These are phyloP conservation scores for Russula lepida DNA, from an alignment of 768 basidiomycete genomes.

Conservation along the genomic window DNA sequence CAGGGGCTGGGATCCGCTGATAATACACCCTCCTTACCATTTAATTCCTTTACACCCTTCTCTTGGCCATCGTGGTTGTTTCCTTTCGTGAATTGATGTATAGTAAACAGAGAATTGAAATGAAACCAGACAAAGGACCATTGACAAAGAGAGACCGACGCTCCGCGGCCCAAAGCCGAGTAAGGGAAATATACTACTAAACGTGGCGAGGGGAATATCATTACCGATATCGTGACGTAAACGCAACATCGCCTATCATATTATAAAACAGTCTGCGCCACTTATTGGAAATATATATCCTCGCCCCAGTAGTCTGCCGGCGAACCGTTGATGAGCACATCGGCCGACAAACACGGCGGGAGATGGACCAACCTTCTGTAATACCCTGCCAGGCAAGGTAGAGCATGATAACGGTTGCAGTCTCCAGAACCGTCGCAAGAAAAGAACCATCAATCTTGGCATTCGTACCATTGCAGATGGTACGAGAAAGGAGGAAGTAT, in stretches of 20 bases:
- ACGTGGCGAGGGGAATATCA: not conserved
- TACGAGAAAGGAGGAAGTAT: slow-evolving; percentile 71
- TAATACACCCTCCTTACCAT: not conserved
- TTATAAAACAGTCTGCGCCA: not conserved
- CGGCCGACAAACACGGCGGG: not conserved
- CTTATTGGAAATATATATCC: slow-evolving; percentile 33
- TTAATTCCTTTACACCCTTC: not conserved
- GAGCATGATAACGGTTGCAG: slow-evolving; percentile 55
- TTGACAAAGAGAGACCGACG: no score
- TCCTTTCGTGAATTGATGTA: slow-evolving; percentile 4
- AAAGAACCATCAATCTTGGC: slow-evolving; percentile 80
- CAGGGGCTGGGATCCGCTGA: slow-evolving; percentile 9
- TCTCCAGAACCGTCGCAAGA: slow-evolving; percentile 77
- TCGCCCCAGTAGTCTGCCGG: slow-evolving; percentile 39
- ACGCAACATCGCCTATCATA: not conserved
- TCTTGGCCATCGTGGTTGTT: not conserved
- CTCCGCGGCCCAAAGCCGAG: not conserved
- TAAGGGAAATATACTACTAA: not conserved
- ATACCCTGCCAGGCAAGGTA: slow-evolving; percentile 83
- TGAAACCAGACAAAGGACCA: not conserved
- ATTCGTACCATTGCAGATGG: slow-evolving; percentile 63
- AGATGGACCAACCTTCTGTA: slow-evolving; percentile 63
- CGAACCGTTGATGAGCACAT: not conserved
- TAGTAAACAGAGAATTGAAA: slow-evolving; percentile 5
- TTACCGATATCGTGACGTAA: not conserved